These are phyloP conservation scores for Monoraphidium neglectum DNA, from an alignment of 139 green algal species.

Conservation along the genomic window DNA sequence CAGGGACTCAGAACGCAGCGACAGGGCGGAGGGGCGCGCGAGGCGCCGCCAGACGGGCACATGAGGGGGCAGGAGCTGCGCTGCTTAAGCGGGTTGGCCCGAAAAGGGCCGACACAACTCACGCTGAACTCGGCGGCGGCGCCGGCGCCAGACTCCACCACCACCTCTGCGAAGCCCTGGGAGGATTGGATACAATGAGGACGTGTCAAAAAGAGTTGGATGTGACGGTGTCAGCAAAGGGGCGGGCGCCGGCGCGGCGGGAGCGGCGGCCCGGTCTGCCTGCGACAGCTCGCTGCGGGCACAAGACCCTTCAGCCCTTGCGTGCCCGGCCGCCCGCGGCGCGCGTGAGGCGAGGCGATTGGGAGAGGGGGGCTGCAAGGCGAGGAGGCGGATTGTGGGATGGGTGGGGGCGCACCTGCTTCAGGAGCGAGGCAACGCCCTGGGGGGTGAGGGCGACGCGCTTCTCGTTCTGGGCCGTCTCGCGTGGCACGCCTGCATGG, in stretches of 20 bases:
- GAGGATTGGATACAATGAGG: background rate
- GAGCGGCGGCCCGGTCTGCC: too few species aligned
- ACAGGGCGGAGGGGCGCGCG: too few species aligned
- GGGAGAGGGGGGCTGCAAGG: too few species aligned
- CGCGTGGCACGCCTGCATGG: conserved; percentile 71
- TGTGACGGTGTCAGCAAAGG: too few species aligned
- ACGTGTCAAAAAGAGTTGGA: background rate
- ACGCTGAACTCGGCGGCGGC: conserved; percentile 70
- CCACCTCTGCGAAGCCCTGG: conserved; percentile 72
- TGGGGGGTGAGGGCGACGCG: conserved; percentile 76
- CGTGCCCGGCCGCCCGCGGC: too few species aligned
- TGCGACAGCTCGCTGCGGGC: too few species aligned
- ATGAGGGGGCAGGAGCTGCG: background rate
- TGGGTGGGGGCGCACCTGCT: conserved; percentile 38
- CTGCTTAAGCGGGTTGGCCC: background rate
- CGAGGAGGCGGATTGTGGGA: too few species aligned
- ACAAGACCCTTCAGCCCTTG: too few species aligned
- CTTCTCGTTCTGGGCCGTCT: conserved; percentile 60
- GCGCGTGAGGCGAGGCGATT: too few species aligned
- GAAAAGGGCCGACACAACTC: background rate
- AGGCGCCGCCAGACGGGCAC: background rate
- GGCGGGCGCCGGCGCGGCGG: too few species aligned
- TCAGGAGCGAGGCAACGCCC: conserved; percentile 59
- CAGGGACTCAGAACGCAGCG: too few species aligned
- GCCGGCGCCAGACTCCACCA: conserved; percentile 77